These are phyloP conservation scores for Phycomyces blakesleeanus DNA, from an alignment of 192 early-diverging fungal genomes.

Conservation along the genomic window DNA sequence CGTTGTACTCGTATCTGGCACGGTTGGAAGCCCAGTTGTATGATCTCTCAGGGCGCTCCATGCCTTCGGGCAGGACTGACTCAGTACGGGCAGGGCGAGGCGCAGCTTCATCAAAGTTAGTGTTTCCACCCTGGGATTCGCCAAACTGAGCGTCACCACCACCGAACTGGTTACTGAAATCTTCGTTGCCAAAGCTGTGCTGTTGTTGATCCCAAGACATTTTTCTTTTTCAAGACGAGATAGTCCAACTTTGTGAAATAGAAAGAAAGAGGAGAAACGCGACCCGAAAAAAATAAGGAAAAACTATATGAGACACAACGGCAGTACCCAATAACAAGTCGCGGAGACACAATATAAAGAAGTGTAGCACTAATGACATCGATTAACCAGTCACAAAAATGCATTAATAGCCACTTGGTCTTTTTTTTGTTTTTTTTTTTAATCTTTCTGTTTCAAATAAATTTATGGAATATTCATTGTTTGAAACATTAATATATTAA, in stretches of 20 bases:
- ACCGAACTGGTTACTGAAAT: background rate
- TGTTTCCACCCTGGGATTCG: background rate
- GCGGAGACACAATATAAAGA: background rate
- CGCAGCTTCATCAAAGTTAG: background rate
- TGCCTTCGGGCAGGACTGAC: background rate
- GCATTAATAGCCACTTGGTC: too few relatives aligned
- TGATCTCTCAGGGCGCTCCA: slow-evolving; percentile 3
- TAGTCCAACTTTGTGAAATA: background rate
- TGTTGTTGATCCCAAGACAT: slow-evolving; percentile 5
- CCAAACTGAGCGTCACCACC: background rate
- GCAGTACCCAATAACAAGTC: background rate
- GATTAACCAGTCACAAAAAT: too few relatives aligned
- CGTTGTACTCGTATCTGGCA: slow-evolving; percentile 52
- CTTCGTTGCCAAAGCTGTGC: background rate
- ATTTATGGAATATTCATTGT: too few relatives aligned
- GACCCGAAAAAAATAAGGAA: background rate
- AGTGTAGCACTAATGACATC: background rate
- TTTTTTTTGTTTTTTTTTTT: too few relatives aligned
- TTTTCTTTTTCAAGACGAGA: background rate
- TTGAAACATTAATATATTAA: too few relatives aligned
- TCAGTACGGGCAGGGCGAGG: slow-evolving; percentile 13
- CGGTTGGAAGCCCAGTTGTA: slow-evolving; percentile 50
- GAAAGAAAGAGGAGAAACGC: background rate
- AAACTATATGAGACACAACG: background rate
- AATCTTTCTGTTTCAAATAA: too few relatives aligned